A percentile compares a stretch with the other conserved stretches of the same genome.
These are phyloP conservation scores for Aplosporella prunicola DNA, from an alignment of 2,329 filamentous ascomycete species.

Conservation along the genomic window DNA sequence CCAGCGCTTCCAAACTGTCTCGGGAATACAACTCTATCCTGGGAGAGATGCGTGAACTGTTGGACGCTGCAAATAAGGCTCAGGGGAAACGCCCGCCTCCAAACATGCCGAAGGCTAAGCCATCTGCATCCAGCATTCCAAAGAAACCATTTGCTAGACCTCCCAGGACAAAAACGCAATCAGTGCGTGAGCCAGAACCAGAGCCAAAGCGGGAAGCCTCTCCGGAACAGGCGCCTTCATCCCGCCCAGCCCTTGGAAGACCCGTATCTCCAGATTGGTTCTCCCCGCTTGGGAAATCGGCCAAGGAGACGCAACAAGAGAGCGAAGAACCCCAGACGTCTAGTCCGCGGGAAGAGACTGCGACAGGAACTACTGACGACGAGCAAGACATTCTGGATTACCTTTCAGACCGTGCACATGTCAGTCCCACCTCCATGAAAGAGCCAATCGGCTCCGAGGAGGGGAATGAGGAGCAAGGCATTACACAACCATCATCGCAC, in stretches of 20 bases:
- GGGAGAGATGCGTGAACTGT: constrained; percentile 2
- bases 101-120: constrained; percentile 1
- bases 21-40: constrained; percentile 5
- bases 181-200: neutral
- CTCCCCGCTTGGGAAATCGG: constrained; percentile 2
- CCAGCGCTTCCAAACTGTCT: neutral
- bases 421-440: too few relatives aligned
- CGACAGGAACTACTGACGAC: too few relatives aligned
- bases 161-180: too few relatives aligned
- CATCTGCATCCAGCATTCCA: constrained; percentile 1
- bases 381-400: too few relatives aligned
- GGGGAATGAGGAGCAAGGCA: too few relatives aligned
- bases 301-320: too few relatives aligned
- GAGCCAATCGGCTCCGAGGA: constrained; percentile 1
- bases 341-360: too few relatives aligned
- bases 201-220: neutral
- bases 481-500: neutral
- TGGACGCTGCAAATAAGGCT: neutral
- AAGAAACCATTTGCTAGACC: neutral
- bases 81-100: constrained; percentile 1
- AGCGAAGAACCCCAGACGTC: too few relatives aligned
- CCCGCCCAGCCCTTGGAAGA: neutral
- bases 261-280: constrained; percentile 7
- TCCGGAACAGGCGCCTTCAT: neutral
- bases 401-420: too few relatives aligned